phyloP scores from a whole-genome alignment of 495 filamentous ascomycete genomes.

The Penicillium pulvis region DNA sequence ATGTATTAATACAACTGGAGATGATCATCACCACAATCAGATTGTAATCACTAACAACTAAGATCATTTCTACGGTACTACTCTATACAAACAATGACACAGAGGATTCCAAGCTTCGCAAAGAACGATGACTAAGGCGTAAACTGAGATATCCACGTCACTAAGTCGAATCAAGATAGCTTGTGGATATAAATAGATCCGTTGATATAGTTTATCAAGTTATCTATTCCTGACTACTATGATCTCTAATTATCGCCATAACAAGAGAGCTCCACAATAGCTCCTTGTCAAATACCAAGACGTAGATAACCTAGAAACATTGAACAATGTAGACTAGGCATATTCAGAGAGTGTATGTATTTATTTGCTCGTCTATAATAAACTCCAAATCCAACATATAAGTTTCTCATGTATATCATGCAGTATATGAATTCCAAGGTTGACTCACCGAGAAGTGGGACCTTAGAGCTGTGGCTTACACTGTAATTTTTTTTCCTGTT shows the following conservation, averaged over 20 bases:
- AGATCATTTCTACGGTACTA: no score
- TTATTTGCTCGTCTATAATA: no score
- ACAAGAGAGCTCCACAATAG: background rate
- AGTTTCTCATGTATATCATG: no score
- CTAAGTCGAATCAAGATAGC: background rate
- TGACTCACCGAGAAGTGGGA: constrained; percentile 2
- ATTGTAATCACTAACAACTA: background rate
- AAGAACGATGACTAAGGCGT: background rate
- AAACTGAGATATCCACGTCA: background rate
- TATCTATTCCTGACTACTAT: no score
- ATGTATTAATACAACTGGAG: background rate
- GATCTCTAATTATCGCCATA: no score
- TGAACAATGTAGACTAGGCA: no score
- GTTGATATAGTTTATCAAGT: background rate
- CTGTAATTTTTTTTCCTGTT: background rate
- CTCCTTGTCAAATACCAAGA: background rate
- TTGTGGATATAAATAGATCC: background rate
- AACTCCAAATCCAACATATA: background rate
- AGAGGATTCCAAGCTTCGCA: background rate
- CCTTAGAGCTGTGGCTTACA: background rate
- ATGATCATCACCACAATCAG: no score
- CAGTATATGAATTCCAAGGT: no score
- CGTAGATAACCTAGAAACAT: background rate
- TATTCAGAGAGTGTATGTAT: no score
- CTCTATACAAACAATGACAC: background rate